Percentiles rank a stretch among this genome's conserved stretches.
These are phyloP conservation scores for Rhododendron molle DNA, from an alignment of 148 eudicot genomes.

Conservation along the genomic window DNA sequence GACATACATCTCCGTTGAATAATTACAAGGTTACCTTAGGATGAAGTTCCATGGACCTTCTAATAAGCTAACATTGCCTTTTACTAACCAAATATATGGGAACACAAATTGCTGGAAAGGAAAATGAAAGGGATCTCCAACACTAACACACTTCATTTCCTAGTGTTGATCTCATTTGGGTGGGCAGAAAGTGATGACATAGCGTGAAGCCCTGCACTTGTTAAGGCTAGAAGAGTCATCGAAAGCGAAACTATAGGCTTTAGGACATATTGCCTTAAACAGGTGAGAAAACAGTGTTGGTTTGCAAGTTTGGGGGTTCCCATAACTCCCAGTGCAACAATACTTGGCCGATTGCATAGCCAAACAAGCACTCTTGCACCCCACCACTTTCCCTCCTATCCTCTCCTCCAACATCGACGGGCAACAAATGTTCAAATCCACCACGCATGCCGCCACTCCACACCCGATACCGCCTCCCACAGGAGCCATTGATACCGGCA, in stretches of 20 bases:
- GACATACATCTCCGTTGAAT: not conserved
- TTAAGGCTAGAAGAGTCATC: constrained; percentile 81
- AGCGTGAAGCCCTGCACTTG: constrained; percentile 72
- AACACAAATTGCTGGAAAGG: not conserved
- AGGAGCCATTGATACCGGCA: constrained; percentile 76
- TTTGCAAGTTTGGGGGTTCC: constrained; percentile 66
- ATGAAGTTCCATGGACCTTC: not conserved
- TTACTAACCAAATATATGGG: not conserved
- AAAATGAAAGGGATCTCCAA: not conserved
- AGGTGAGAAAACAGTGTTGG: constrained; percentile 62
- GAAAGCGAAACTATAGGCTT: constrained; percentile 78
- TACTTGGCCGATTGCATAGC: constrained; percentile 66
- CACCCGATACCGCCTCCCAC: constrained; percentile 78
- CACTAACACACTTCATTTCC: not conserved
- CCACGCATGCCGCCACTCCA: constrained; percentile 68
- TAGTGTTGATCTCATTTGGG: constrained; percentile 23
- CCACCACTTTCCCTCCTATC: constrained; percentile 52
- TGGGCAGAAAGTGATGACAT: constrained; percentile 86
- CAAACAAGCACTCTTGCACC: constrained; percentile 88
- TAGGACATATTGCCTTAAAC: constrained; percentile 84
- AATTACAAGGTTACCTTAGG: not conserved
- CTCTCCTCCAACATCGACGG: constrained; percentile 72
- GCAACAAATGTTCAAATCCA: constrained; percentile 64
- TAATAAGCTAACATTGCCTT: constrained; percentile 11
- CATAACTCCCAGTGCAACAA: constrained; percentile 67